These are phyloP conservation scores for Cantharellus cinnabarinus DNA, from an alignment of 768 basidiomycete genomes.

Conservation along the genomic window DNA sequence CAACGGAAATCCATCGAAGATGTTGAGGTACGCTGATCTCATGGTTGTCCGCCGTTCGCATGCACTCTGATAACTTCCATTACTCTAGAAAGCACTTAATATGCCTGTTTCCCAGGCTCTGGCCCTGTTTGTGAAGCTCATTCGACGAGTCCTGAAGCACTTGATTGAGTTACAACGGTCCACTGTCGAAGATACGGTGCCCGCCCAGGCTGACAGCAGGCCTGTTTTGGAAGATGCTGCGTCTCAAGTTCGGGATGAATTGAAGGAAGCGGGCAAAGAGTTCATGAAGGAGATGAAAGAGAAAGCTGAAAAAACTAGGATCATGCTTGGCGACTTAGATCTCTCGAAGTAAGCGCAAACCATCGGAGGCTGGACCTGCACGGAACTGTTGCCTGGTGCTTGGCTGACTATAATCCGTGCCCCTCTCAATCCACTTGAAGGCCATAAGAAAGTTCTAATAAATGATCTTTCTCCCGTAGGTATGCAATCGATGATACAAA, in stretches of 20 bases:
- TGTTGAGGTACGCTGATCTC: constrained; percentile 39
- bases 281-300: constrained; percentile 56
- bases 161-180: constrained; percentile 63
- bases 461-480: constrained; percentile 11
- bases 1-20: constrained; percentile 83
- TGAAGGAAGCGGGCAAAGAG: not conserved
- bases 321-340: constrained; percentile 71
- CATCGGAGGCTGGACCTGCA: not conserved
- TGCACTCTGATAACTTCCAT: not conserved
- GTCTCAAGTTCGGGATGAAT: not conserved
- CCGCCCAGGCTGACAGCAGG: constrained; percentile 15
- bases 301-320: constrained; percentile 25
- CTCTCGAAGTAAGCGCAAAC: constrained; percentile 50
- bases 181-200: constrained; percentile 35
- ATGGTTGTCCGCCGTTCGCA: not conserved
- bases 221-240: constrained; percentile 1
- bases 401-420: not conserved
- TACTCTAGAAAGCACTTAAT: constrained; percentile 46
- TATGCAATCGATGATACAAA: constrained; percentile 41
- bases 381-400: not conserved
- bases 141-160: constrained; percentile 63
- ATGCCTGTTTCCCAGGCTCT: constrained; percentile 73
- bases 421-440: not conserved
- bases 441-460: not conserved
- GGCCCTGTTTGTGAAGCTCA: constrained; percentile 77